Percentiles rank a stretch among this genome's conserved stretches.
These are phyloP conservation scores for Casuarina equisetifolia DNA, from an alignment of 306 rosid genomes.

Conservation along the genomic window DNA sequence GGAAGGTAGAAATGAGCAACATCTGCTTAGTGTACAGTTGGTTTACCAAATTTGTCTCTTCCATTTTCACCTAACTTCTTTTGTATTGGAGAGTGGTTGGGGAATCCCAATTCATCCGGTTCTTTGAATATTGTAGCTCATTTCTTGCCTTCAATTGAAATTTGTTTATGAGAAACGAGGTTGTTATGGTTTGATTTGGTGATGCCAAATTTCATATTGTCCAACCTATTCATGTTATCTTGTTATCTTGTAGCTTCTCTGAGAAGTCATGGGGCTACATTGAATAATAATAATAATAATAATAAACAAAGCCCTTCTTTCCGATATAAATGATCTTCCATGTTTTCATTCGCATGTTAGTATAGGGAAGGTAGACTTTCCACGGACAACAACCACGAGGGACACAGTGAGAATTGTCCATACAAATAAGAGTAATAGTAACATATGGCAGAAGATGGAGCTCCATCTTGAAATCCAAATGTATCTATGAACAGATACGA, in stretches of 20 bases:
- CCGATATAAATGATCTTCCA: background rate
- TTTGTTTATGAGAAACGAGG: slow-evolving; percentile 7
- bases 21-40: slow-evolving; percentile 45
- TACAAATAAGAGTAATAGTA: background rate
- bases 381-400: background rate
- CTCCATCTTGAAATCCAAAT: background rate
- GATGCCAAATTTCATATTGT: slow-evolving; percentile 17
- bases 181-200: slow-evolving; percentile 19
- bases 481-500: background rate
- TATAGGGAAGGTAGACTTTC: background rate
- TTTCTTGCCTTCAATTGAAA: slow-evolving; percentile 25
- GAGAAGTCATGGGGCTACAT: background rate
- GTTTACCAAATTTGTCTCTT: slow-evolving; percentile 25
- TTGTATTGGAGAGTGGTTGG: slow-evolving; percentile 28
- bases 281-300: background rate
- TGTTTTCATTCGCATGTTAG: slow-evolving; percentile 1
- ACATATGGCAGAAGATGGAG: background rate
- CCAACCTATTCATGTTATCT: background rate
- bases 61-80: background rate
- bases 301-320: background rate
- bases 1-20: slow-evolving; percentile 28
- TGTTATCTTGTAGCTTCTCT: background rate
- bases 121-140: slow-evolving; percentile 35
- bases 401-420: background rate
- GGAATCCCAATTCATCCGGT: slow-evolving; percentile 41